Base-by-base conservation (phyloP, 495 filamentous ascomycete species). In the Aspergillus ostianus region DNA sequence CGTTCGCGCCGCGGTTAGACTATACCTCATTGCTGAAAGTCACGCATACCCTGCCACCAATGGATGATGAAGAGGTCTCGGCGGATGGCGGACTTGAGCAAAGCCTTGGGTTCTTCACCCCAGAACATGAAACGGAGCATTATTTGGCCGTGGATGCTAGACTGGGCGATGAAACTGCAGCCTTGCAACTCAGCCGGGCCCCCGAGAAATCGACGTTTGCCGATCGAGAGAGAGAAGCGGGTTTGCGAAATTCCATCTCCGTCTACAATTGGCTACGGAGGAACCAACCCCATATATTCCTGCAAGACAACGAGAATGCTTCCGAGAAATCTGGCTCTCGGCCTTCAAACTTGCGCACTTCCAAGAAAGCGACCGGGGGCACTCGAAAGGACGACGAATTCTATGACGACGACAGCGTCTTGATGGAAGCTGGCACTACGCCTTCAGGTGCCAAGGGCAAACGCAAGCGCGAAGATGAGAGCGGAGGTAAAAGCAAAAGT, bases 261-360 rank as follows among this genome's bases (percentile, higher is more conserved):
- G 90, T 95, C 2, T 91, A 92, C 76, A 94, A 93, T 71, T 97
- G 93, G 93, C 77, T 97, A 21, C 84, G 90, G 36, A 85, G 86
- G 58, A 84, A 95, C 67, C 89, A 91, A 57, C 92, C 92, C 0
- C 85, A 92, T 58, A 87, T 88, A 20, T 94, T 93, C 74, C 75
- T 95, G 0, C 89, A 93, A 68, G 90, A 93, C 64, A 87, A 87
- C 55, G 91, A 93, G 68, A 73, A 74, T 32, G 76, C 72, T 21
- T 84, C 85, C 9, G 87, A 87, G 57, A 87, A 87, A 64, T 84
- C 85, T 27, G 74, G 67, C 53, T 71, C 74, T 26, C 67, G 77
- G 27, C 73, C 79, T 23, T 69, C 75, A 15, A 74, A 74, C 55
- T 62, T 71, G 47, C 72, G 76, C 26, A 36, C 73, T 19, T 76